Evolutionary conservation across 768 basidiomycete species (phyloP).

Genomic region (Hygrocybe punicea): DNA sequence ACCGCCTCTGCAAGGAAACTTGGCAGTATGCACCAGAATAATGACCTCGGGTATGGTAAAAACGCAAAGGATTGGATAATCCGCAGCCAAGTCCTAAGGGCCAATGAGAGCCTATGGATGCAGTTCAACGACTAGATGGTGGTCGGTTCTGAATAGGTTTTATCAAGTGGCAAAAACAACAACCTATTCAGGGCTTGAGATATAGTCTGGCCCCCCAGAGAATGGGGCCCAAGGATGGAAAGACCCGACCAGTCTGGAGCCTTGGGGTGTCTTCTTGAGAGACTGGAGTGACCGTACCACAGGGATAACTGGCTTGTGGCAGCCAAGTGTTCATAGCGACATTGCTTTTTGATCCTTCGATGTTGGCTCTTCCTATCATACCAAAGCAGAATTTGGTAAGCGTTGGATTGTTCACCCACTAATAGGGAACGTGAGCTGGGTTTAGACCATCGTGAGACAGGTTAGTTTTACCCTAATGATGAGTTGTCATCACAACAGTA

Average conservation of each 20-base stretch:
- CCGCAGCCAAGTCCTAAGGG: too few species aligned
- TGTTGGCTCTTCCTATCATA: slow-evolving; percentile 81
- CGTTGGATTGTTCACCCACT: slow-evolving; percentile 76
- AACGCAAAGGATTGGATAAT: too few species aligned
- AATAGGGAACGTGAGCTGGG: slow-evolving; percentile 80
- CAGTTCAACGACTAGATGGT: too few species aligned
- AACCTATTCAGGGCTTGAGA: too few species aligned
- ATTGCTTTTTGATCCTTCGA: slow-evolving; percentile 81
- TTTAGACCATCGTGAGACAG: slow-evolving; percentile 83
- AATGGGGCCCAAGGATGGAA: neutral
- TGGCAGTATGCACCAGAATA: too few species aligned
- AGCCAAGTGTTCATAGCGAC: slow-evolving; percentile 82
- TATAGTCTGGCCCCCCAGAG: too few species aligned
- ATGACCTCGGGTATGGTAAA: too few species aligned
- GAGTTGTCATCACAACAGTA: slow-evolving; percentile 70
- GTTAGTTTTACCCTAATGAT: slow-evolving; percentile 86
- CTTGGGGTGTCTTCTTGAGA: slow-evolving; percentile 77
- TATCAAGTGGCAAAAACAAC: too few species aligned
- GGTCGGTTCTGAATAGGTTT: too few species aligned
- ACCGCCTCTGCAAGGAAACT: too few species aligned
- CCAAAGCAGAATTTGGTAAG: slow-evolving; percentile 77
- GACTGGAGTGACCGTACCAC: slow-evolving; percentile 78
- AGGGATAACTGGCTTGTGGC: slow-evolving; percentile 79
- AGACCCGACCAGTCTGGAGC: slow-evolving; percentile 73
- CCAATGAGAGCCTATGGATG: too few species aligned